Conservation (phyloP, 2,329 filamentous ascomycete genomes). For the Colletotrichum plurivorum region DNA sequence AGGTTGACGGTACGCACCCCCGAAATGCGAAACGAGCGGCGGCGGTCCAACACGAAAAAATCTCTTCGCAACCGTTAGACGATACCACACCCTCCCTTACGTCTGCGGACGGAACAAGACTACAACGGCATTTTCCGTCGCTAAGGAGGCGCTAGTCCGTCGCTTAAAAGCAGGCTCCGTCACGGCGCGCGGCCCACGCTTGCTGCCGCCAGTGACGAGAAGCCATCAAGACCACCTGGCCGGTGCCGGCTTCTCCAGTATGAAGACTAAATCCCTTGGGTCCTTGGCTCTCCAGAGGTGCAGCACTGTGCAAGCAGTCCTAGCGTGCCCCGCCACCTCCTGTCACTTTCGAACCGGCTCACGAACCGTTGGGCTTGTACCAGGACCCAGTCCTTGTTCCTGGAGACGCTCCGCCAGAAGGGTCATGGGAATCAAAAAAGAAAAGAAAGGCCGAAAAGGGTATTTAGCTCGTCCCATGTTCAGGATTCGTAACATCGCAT, state of each 20-base stretch:
- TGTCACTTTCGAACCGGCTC: slow-evolving; percentile 40
- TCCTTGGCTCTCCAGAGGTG: slow-evolving; percentile 13
- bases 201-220: slow-evolving; percentile 21
- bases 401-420: slow-evolving; percentile 6
- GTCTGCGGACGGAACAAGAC: too few species aligned
- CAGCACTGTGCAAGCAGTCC: not conserved
- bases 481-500: too few species aligned
- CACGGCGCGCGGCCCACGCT: slow-evolving; percentile 5
- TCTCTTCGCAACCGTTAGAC: too few species aligned
- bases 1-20: too few species aligned
- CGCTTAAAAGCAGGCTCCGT: slow-evolving; percentile 29
- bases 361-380: slow-evolving; percentile 32
- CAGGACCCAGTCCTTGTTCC: slow-evolving; percentile 15
- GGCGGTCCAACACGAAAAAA: too few species aligned
- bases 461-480: slow-evolving; percentile 24
- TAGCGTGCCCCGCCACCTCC: slow-evolving; percentile 30
- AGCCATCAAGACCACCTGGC: slow-evolving; percentile 1
- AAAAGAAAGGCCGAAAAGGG: slow-evolving; percentile 13
- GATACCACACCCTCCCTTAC: too few species aligned
- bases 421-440: not conserved
- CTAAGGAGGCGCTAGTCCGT: slow-evolving; percentile 12
- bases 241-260: slow-evolving; percentile 17
- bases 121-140: slow-evolving; percentile 23
- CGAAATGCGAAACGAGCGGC: too few species aligned
- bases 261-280: slow-evolving; percentile 1